A percentile compares a stretch with the other conserved stretches of the same genome.
Evolutionary conservation across 106 monocot genomes (phyloP).

Genomic region (Platanthera guangdongensis): DNA sequence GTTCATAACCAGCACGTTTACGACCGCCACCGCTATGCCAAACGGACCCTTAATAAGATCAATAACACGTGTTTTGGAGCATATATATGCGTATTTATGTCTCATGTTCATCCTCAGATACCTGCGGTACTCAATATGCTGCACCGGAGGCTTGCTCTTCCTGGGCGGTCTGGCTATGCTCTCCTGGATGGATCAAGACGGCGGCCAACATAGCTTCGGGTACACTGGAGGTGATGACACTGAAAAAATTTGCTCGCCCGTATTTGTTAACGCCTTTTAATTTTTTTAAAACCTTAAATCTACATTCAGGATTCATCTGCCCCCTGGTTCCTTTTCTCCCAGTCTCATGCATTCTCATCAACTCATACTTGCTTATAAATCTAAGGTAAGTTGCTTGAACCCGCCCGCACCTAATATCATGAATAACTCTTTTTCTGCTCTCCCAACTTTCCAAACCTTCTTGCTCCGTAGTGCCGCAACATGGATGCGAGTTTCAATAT

Average conservation of each 20-base stretch:
- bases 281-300: not conserved
- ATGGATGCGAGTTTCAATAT: conserved; percentile 70
- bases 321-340: conserved; percentile 81
- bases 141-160: conserved; percentile 54
- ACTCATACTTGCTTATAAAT: conserved; percentile 81
- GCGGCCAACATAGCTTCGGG: conserved; percentile 84
- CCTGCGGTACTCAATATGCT: conserved; percentile 26
- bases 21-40: not conserved
- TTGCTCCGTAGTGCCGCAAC: conserved; percentile 35
- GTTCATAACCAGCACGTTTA: too few relatives aligned
- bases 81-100: too few relatives aligned
- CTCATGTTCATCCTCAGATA: not conserved
- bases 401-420: not conserved
- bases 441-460: not conserved
- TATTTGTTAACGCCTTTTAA: not conserved
- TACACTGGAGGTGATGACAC: conserved; percentile 59
- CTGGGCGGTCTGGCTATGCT: conserved; percentile 57
- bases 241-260: not conserved
- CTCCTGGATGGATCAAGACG: conserved; percentile 81
- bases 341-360: conserved; percentile 72
- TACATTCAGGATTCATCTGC: conserved; percentile 68
- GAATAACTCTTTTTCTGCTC: not conserved
- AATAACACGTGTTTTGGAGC: not conserved
- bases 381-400: conserved; percentile 49
- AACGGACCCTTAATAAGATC: not conserved